A percentile compares a stretch with the other conserved stretches of the same genome.
phyloP scores from a whole-genome alignment of 169 alveolate genomes.

The Plasmodium sp. region DNA sequence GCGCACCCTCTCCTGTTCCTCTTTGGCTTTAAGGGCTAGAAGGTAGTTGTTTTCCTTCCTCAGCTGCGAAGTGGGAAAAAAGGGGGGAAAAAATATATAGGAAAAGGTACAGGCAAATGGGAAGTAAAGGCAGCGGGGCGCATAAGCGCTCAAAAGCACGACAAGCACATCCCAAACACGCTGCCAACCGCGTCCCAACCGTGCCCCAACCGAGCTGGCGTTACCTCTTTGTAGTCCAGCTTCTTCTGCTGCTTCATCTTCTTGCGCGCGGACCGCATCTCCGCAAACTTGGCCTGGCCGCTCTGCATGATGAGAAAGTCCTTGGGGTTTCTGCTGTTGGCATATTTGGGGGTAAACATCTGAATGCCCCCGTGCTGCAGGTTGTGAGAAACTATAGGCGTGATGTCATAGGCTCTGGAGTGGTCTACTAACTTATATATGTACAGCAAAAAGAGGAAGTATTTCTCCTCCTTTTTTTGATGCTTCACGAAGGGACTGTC shows the following conservation, averaged over 20 bases:
- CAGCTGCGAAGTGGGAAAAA: slow-evolving; percentile 28
- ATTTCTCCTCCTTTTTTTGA: slow-evolving; percentile 19
- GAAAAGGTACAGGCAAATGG: background rate
- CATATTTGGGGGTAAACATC: slow-evolving; percentile 67
- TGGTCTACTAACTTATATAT: slow-evolving; percentile 39
- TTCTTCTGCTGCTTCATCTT: slow-evolving; percentile 65
- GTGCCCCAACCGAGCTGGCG: background rate
- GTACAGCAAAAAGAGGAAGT: slow-evolving; percentile 14
- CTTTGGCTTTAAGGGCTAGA: slow-evolving; percentile 43
- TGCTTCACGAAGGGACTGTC: background rate
- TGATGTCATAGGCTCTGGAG: slow-evolving; percentile 20
- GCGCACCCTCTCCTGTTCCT: slow-evolving; percentile 44
- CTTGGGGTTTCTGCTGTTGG: slow-evolving; percentile 45
- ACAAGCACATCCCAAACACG: background rate
- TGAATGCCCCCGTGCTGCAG: background rate
- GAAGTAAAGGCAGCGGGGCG: background rate
- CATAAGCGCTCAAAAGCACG: background rate
- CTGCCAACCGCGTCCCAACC: background rate
- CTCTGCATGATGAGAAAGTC: slow-evolving; percentile 56
- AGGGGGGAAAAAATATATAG: background rate
- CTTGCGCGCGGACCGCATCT: slow-evolving; percentile 34
- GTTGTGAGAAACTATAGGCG: slow-evolving; percentile 23
- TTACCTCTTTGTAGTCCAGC: slow-evolving; percentile 67
- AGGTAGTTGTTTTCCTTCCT: slow-evolving; percentile 63
- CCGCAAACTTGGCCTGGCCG: slow-evolving; percentile 33